A percentile compares a stretch with the other conserved stretches of the same genome.
These are phyloP conservation scores for Angomonas ambiguus DNA, from an alignment of 208 protist genomes.

Conservation along the genomic window DNA sequence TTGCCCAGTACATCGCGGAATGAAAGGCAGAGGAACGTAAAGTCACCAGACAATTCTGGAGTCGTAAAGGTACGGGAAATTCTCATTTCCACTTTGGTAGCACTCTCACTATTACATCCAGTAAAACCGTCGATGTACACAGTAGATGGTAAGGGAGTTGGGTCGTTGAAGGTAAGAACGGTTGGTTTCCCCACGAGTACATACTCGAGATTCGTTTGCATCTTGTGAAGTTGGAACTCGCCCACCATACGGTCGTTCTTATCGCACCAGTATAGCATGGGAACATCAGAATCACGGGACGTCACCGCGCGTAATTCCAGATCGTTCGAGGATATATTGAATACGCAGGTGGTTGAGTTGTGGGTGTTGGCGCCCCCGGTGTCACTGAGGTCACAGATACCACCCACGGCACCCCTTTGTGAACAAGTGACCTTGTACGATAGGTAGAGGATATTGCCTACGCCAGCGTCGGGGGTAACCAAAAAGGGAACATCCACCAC, in stretches of 20 bases:
- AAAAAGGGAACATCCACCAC: conserved; percentile 52
- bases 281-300: background rate
- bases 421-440: conserved; percentile 21
- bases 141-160: conserved; percentile 25
- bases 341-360: conserved; percentile 36
- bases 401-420: too few relatives aligned
- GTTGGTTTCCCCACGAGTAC: conserved; percentile 14
- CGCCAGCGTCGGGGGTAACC: conserved; percentile 19
- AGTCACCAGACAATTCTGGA: too few relatives aligned
- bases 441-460: conserved; percentile 36
- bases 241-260: too few relatives aligned
- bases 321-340: conserved; percentile 28
- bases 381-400: too few relatives aligned
- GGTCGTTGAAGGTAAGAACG: conserved; percentile 27
- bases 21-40: conserved; percentile 18
- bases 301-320: conserved; percentile 19
- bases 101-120: conserved; percentile 5
- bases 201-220: conserved; percentile 27
- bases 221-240: conserved; percentile 15
- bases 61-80: too few relatives aligned
- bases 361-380: conserved; percentile 16
- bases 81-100: too few relatives aligned
- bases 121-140: conserved; percentile 11
- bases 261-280: conserved; percentile 43
- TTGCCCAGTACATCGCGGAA: conserved; percentile 19